Base-by-base conservation (phyloP, 2,329 filamentous ascomycete species). In the Aspergillus felis region DNA sequence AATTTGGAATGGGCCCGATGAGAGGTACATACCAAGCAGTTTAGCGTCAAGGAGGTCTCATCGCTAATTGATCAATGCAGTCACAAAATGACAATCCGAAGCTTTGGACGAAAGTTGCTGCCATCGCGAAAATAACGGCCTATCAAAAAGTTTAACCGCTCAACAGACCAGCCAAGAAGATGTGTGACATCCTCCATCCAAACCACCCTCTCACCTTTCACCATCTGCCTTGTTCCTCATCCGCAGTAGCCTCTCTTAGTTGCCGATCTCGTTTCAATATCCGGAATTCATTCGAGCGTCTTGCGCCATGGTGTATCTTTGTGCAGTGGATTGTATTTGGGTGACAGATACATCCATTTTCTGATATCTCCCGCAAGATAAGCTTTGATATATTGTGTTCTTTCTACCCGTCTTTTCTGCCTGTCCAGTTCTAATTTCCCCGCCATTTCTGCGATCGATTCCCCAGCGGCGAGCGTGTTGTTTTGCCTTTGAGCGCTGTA, bases 91-190 rank as follows among this genome's bases (percentile, higher is more conserved):
- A 70, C 69, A 22, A 70, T 76, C 28, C 71, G 73, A 57, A 74
- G 59, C 53, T 50, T 76, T 32, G 71, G 74, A 29, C 74, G 73
- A 38, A 75, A 71, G 57, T 53, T 76, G 42, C 69, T 74, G 47
- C 68, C 64, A 25, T 64, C 63, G 49, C 60, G 66, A 49, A 65
- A 66, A 54, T 64, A 50, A 62, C 24, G 27, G 61, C 63, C 41
- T 62, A 64, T 29, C 63, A 56, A 64, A 57, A 57, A 29, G n/a
- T 25, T 20, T n/a, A 46, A 10, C 42, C 42, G 42, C 42, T 46
- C 42, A 24, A 46, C 42, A 46, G 42, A 8, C 10, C 42, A 24
- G n/a, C 20, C 22, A 24, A 4, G 42, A 46, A 10, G n/a, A 4
- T 24, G 22, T 24, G 17, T 3, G 10, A 22, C 20, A 5, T 44